Conservation (phyloP, 495 filamentous ascomycete species). For the Lasiosphaeris hirsuta region DNA sequence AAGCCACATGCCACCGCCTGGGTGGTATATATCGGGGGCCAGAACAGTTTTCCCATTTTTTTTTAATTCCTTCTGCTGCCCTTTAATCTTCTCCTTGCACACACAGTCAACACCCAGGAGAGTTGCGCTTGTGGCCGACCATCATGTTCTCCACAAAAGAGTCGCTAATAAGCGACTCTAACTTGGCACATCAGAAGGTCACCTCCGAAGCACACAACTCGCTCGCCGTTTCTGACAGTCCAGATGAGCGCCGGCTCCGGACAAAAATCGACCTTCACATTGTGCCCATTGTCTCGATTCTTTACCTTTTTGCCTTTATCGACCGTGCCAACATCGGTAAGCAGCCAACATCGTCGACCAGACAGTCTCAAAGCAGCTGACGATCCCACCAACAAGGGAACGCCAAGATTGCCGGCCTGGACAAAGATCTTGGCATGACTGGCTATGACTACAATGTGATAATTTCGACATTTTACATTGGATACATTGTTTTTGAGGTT, state of each 20-base stretch:
- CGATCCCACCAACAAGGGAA: constrained; percentile 19
- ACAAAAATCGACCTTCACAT: constrained; percentile 9
- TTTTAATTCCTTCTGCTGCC: too few species aligned
- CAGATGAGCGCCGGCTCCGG: not conserved
- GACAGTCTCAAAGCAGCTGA: not conserved
- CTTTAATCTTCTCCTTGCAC: too few species aligned
- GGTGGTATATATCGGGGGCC: too few species aligned
- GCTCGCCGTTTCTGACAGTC: not conserved
- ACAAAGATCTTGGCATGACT: constrained; percentile 55
- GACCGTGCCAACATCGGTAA: constrained; percentile 13
- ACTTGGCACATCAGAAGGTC: too few species aligned
- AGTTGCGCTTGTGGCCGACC: too few species aligned
- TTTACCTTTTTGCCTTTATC: constrained; percentile 14
- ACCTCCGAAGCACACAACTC: too few species aligned
- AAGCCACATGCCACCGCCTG: too few species aligned
- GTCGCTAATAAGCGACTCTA: too few species aligned
- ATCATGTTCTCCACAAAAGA: too few species aligned
- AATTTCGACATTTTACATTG: constrained; percentile 62
- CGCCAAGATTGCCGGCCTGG: constrained; percentile 50
- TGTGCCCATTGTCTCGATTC: constrained; percentile 3
- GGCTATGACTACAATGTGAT: constrained; percentile 60
- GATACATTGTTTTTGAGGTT: constrained; percentile 71
- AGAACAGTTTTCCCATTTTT: too few species aligned
- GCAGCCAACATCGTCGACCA: not conserved
- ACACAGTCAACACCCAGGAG: too few species aligned